Base-by-base conservation (phyloP, 2,329 filamentous ascomycete genomes). In the Exophiala viscosa region DNA sequence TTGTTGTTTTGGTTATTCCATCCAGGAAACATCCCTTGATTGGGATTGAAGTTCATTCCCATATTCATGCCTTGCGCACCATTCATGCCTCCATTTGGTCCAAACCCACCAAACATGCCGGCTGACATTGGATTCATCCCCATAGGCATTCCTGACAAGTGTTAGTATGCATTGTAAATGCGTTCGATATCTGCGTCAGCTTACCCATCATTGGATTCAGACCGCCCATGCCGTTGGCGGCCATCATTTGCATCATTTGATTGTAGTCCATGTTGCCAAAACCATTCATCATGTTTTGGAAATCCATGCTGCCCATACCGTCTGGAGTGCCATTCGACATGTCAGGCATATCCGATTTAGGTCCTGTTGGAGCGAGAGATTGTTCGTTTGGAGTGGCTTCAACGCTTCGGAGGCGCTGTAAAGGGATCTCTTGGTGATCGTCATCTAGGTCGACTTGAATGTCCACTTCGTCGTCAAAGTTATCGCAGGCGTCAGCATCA, bases 51-150 rank as follows among this genome's bases (percentile, higher is more conserved):
- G 50, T 73, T 74, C 79, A 88, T 81, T 69, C 82, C 80, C 87
- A 92, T 88, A 72, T 81, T 86, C 83, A 87, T 86, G 77, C 84
- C 81, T 78, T 81, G 86, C 85, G 88, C 88, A 72, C 87, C 87
- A 78, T 91, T 87, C 88, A 95, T 93, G 71, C 81, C 81, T 86
- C 92, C 90, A 67, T 81, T 62, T 48, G 57, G 60, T 62, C 72
- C 72, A 65, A 73, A 75, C 52, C 70, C 72, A 60, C 73, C 70
- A 70, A 72, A 73, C 70, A 75, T 76, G 62, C 72, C 72, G 64
- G 74, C 71, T 47, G 53, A 56, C 70, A 69, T 72, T 65, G 70
- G 68, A 64, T 67, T 66, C 73, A 75, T 74, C 69, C 79, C 78
- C 85, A 92, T 89, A 62, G 86, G 76, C 86, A 93, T 91, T 67